A percentile compares a stretch with the other conserved stretches of the same genome.
Conservation (phyloP, 192 early-diverging fungal species). For the Gamsiella multidivaricata region DNA sequence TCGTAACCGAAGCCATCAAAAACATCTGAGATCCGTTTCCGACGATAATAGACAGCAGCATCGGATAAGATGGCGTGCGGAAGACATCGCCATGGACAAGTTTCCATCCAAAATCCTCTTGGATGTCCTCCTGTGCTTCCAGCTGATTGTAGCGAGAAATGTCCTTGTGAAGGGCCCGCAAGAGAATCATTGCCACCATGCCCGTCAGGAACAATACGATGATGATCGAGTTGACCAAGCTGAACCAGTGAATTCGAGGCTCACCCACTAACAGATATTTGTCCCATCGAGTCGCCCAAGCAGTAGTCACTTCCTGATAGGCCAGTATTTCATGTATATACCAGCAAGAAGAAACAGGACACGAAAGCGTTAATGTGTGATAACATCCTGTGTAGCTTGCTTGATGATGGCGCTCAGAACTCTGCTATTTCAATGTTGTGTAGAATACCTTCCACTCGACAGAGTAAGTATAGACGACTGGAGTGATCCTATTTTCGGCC, state of each 20-base stretch:
- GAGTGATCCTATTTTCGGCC: constrained; percentile 14
- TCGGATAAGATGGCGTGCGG: constrained; percentile 80
- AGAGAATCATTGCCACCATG: constrained; percentile 90
- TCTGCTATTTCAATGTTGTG: too few relatives aligned
- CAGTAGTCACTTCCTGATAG: constrained; percentile 61
- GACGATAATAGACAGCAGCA: constrained; percentile 80
- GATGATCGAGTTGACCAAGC: constrained; percentile 92
- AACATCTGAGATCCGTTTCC: constrained; percentile 89
- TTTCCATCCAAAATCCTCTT: constrained; percentile 99
- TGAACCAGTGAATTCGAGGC: constrained; percentile 96
- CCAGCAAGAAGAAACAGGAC: too few relatives aligned
- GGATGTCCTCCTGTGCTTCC: constrained; percentile 75
- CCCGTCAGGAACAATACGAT: constrained; percentile 94
- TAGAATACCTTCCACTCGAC: constrained; percentile 45
- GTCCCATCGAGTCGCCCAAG: constrained; percentile 90
- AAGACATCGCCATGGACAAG: constrained; percentile 97
- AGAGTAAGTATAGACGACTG: constrained; percentile 43
- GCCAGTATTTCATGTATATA: background rate
- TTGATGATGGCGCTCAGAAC: too few relatives aligned
- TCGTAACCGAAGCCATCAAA: constrained; percentile 75
- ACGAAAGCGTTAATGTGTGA: too few relatives aligned
- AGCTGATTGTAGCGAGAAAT: constrained; percentile 90
- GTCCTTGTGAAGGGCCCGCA: constrained; percentile 91
- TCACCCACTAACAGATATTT: constrained; percentile 86
- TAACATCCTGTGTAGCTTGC: too few relatives aligned